A percentile compares a stretch with the other conserved stretches of the same genome.
Conservation (phyloP, 2,329 filamentous ascomycete species). For the Nakataea oryzae region DNA sequence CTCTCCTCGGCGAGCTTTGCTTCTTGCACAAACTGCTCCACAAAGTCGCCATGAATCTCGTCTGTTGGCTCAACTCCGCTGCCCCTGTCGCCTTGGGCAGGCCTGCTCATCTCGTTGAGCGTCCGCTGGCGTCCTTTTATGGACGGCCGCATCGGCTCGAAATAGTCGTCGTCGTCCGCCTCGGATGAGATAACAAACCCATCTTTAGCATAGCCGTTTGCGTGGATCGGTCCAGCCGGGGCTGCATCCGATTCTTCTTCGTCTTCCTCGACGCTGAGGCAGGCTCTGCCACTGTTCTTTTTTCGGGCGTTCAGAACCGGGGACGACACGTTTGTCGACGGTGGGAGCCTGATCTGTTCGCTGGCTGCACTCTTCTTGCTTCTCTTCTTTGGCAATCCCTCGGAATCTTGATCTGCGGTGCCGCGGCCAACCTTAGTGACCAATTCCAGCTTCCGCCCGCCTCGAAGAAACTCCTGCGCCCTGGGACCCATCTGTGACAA, state of each 20-base stretch:
- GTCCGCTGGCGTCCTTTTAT: conserved; percentile 21
- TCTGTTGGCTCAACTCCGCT: conserved; percentile 34
- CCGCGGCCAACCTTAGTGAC: conserved; percentile 22
- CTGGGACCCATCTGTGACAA: conserved; percentile 24
- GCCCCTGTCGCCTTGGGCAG: conserved; percentile 46
- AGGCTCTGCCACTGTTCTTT: conserved; percentile 21
- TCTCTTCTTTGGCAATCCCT: conserved; percentile 21
- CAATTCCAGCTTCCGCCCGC: conserved; percentile 31
- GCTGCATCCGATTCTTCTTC: conserved; percentile 26
- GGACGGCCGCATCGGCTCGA: conserved; percentile 28
- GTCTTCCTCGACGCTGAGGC: conserved; percentile 21
- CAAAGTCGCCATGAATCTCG: conserved; percentile 50
- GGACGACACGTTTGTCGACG: conserved; percentile 42
- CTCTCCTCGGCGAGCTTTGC: conserved; percentile 51
- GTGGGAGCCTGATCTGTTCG: conserved; percentile 11
- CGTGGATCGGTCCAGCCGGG: conserved; percentile 13
- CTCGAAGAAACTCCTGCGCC: conserved; percentile 30
- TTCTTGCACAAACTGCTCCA: conserved; percentile 54
- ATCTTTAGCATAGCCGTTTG: conserved; percentile 33
- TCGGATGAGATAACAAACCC: conserved; percentile 27
- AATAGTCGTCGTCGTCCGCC: conserved; percentile 31
- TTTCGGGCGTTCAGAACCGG: conserved; percentile 29
- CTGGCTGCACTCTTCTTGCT: conserved; percentile 12
- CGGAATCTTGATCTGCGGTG: conserved; percentile 9
- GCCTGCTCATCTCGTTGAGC: conserved; percentile 36